Conservation (phyloP, 352 stramenopile species). For the Phytophthora colocasiae region DNA sequence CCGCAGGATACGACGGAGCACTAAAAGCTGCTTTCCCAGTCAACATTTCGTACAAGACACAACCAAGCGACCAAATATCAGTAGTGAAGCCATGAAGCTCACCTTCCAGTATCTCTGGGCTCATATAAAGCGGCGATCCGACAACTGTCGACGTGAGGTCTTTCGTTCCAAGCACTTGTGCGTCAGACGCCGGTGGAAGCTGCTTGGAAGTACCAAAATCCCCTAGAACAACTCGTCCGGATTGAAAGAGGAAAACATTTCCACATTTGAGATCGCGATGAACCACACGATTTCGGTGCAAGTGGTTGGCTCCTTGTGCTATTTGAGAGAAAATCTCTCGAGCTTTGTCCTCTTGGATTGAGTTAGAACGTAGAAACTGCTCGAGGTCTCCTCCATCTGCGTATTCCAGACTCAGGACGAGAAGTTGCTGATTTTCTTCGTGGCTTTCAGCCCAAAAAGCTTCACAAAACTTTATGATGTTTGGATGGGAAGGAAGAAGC, state of each 20-base stretch:
- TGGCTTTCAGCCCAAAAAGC: conserved; percentile 47
- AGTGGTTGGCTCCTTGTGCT: conserved; percentile 81
- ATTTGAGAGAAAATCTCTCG: conserved; percentile 71
- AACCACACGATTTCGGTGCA: conserved; percentile 63
- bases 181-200: conserved; percentile 20
- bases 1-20: conserved; percentile 51
- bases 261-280: conserved; percentile 85
- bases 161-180: conserved; percentile 11
- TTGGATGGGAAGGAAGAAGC: conserved; percentile 52
- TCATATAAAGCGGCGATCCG: conserved; percentile 82
- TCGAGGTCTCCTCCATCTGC: conserved; percentile 69
- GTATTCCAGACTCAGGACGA: conserved; percentile 77
- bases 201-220: conserved; percentile 77
- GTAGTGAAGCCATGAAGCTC: conserved; percentile 67
- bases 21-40: conserved; percentile 66
- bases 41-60: conserved; percentile 78
- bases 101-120: conserved; percentile 33
- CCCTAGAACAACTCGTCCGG: conserved; percentile 49
- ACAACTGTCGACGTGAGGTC: conserved; percentile 56
- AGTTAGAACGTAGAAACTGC: conserved; percentile 30
- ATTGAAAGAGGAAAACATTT: neutral
- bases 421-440: conserved; percentile 18
- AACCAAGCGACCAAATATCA: conserved; percentile 88
- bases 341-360: conserved; percentile 16
- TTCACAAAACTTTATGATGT: conserved; percentile 68